phyloP scores from a whole-genome alignment of 2,329 filamentous ascomycete species.

The Trichophyton mentagrophytes region DNA sequence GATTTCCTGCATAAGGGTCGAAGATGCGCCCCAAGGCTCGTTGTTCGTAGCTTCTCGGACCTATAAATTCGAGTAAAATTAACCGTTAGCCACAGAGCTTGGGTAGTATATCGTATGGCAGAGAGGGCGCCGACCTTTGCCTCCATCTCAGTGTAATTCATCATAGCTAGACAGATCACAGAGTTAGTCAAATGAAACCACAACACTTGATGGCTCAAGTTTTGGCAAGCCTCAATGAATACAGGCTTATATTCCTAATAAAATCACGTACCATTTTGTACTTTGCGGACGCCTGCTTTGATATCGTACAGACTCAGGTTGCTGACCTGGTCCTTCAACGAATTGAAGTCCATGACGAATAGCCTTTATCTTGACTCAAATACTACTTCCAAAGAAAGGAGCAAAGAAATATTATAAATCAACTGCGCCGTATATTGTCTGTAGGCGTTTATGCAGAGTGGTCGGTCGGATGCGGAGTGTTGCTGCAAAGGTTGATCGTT shows the following conservation, averaged over 20 bases:
- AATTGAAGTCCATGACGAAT: conserved; percentile 66
- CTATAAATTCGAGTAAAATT: conserved; percentile 31
- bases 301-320: conserved; percentile 90
- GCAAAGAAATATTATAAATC: neutral
- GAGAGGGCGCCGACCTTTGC: conserved; percentile 38
- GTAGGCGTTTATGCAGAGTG: neutral
- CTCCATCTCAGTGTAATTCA: conserved; percentile 97
- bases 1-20: conserved; percentile 90
- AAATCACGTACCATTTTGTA: conserved; percentile 68
- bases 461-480: neutral
- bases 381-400: neutral
- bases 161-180: conserved; percentile 54
- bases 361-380: neutral
- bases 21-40: conserved; percentile 86
- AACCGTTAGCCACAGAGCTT: neutral
- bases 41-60: conserved; percentile 98
- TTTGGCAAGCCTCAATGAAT: neutral
- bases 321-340: conserved; percentile 71
- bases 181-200: neutral
- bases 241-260: neutral
- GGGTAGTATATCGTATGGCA: neutral
- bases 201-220: neutral
- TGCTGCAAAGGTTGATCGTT: neutral
- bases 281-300: conserved; percentile 88
- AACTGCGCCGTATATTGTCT: neutral